Conservation (phyloP, 2,329 filamentous ascomycete species). For the Scedosporium apiospermum region DNA sequence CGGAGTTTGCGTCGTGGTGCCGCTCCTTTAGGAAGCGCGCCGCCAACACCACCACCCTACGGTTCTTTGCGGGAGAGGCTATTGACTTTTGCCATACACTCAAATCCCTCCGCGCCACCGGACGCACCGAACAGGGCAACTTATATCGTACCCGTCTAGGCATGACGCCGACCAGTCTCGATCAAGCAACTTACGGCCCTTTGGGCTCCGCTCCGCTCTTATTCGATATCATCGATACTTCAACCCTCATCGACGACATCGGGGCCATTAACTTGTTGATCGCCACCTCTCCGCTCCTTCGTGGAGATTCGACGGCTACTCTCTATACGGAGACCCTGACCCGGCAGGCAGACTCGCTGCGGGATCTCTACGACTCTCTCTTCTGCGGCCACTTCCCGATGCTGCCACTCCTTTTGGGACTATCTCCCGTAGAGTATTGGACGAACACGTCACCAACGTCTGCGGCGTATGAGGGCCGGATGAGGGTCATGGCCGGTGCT, state of each 20-base stretch:
- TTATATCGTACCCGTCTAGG: not conserved
- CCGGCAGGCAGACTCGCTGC: not conserved
- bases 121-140: not conserved
- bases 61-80: not conserved
- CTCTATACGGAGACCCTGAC: not conserved
- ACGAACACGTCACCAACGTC: not conserved
- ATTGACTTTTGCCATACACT: not conserved
- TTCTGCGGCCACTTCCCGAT: not conserved
- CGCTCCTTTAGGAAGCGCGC: not conserved
- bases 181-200: not conserved
- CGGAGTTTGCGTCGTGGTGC: not conserved
- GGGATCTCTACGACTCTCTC: not conserved
- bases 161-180: not conserved
- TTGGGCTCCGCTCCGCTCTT: not conserved
- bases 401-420: not conserved
- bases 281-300: not conserved
- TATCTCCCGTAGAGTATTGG: not conserved
- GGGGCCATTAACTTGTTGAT: not conserved
- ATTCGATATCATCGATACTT: not conserved
- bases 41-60: not conserved
- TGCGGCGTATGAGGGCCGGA: not conserved
- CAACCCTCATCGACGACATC: not conserved
- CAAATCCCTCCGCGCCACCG: not conserved
- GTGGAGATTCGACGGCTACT: not conserved
- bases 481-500: not conserved